phyloP scores from a whole-genome alignment of 2,329 filamentous ascomycete species.

The Epichloe uncinata region DNA sequence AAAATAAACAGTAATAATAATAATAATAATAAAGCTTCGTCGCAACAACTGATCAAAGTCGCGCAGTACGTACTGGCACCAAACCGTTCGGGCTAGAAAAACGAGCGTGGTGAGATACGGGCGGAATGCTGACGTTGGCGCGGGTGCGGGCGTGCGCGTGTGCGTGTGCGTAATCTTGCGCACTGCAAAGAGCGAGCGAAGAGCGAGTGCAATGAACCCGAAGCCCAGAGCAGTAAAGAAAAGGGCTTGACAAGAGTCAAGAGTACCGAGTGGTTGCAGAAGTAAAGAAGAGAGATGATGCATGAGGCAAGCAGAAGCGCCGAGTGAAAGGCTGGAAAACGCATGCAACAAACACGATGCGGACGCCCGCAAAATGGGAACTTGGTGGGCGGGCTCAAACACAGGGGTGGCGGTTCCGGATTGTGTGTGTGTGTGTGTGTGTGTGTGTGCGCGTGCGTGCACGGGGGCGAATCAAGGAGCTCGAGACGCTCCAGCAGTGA shows the following conservation, averaged over 20 bases:
- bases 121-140: neutral
- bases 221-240: neutral
- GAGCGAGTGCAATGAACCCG: neutral
- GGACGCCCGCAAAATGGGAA: conserved; percentile 3
- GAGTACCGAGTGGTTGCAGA: neutral
- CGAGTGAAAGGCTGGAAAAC: conserved; percentile 1
- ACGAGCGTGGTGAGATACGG: neutral
- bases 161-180: neutral
- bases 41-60: neutral
- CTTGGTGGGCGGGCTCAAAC: conserved; percentile 1
- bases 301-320: conserved; percentile 2
- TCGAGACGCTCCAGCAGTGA: conserved; percentile 4
- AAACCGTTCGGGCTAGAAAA: neutral
- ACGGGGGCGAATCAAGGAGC: conserved; percentile 4
- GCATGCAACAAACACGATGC: conserved; percentile 6
- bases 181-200: neutral
- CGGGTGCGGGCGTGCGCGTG: neutral
- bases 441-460: too few species aligned
- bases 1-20: too few species aligned
- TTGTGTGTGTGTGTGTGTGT: neutral
- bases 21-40: neutral
- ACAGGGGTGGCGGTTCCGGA: conserved; percentile 6
- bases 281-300: neutral
- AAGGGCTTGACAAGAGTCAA: neutral
- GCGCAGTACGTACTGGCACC: neutral